Conservation (phyloP, 805 yeast species). For the Wickerhamomyces chambardii region DNA sequence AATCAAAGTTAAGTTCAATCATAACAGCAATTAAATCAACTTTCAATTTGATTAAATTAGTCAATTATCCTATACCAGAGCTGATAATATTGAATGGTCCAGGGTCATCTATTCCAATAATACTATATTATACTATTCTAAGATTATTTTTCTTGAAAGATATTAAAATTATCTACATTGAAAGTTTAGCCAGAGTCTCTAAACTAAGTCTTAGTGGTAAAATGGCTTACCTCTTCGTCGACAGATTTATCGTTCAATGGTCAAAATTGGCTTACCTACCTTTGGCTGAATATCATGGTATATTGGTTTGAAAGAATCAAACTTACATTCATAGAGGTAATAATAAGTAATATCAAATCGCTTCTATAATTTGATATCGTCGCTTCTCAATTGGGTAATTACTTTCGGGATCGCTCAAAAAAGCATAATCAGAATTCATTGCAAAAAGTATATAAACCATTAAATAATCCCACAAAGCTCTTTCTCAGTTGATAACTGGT, state of each 20-base stretch:
- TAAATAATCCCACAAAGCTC: too few relatives aligned
- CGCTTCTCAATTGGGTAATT: too few relatives aligned
- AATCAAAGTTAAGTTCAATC: conserved; percentile 36
- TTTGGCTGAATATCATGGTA: conserved; percentile 69
- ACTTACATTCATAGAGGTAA: too few relatives aligned
- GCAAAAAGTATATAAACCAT: too few relatives aligned
- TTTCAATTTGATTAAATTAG: conserved; percentile 18
- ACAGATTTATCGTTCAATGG: conserved; percentile 91
- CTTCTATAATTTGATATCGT: too few relatives aligned
- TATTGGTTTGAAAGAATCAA: conserved; percentile 61
- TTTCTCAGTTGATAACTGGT: too few relatives aligned
- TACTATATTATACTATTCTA: conserved; percentile 43
- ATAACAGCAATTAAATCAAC: conserved; percentile 29
- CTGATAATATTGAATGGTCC: conserved; percentile 67
- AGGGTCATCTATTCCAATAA: conserved; percentile 69
- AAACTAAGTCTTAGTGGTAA: conserved; percentile 70
- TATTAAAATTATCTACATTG: conserved; percentile 69
- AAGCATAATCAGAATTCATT: too few relatives aligned
- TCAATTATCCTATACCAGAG: conserved; percentile 21
- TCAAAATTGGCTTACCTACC: conserved; percentile 43
- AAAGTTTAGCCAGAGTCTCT: conserved; percentile 78
- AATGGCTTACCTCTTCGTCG: conserved; percentile 59
- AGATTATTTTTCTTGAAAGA: conserved; percentile 35
- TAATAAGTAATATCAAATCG: too few relatives aligned
- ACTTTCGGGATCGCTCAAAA: too few relatives aligned